Evolutionary conservation across 306 rosid species (phyloP).

Genomic region (cucumber (Cucumis sativus)): DNA sequence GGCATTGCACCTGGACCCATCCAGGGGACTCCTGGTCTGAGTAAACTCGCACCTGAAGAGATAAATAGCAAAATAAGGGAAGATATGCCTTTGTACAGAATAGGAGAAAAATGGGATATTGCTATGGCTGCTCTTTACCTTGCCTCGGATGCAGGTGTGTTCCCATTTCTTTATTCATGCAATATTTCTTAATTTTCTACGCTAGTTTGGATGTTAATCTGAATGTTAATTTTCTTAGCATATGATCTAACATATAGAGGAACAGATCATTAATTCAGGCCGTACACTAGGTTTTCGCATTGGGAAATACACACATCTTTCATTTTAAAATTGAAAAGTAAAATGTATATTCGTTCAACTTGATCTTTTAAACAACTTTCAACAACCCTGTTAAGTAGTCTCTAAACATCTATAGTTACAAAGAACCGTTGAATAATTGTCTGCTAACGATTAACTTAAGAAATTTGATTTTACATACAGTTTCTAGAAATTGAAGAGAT

Average conservation of each 20-base stretch:
- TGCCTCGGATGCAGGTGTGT: slow-evolving; percentile 79
- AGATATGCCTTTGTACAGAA: slow-evolving; percentile 43
- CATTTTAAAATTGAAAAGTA: background rate
- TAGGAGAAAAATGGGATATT: slow-evolving; percentile 95
- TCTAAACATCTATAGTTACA: too few relatives aligned
- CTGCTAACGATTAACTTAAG: too few relatives aligned
- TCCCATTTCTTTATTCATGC: background rate
- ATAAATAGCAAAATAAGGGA: slow-evolving; percentile 35
- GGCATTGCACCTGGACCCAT: slow-evolving; percentile 97
- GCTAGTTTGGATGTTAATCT: background rate
- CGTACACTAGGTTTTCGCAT: background rate
- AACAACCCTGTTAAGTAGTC: too few relatives aligned
- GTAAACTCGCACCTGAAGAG: slow-evolving; percentile 74
- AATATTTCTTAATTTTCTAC: background rate
- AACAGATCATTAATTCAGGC: background rate
- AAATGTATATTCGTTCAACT: background rate
- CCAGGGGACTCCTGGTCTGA: slow-evolving; percentile 72
- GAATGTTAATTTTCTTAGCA: background rate
- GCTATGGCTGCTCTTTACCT: slow-evolving; percentile 89
- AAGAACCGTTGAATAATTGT: too few relatives aligned
- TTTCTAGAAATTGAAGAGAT: background rate
- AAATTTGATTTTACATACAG: too few relatives aligned
- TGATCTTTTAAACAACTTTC: background rate
- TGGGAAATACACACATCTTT: background rate
- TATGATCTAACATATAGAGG: background rate